These are phyloP conservation scores for Cucurbita moschata DNA, from an alignment of 306 rosid genomes.

Conservation along the genomic window DNA sequence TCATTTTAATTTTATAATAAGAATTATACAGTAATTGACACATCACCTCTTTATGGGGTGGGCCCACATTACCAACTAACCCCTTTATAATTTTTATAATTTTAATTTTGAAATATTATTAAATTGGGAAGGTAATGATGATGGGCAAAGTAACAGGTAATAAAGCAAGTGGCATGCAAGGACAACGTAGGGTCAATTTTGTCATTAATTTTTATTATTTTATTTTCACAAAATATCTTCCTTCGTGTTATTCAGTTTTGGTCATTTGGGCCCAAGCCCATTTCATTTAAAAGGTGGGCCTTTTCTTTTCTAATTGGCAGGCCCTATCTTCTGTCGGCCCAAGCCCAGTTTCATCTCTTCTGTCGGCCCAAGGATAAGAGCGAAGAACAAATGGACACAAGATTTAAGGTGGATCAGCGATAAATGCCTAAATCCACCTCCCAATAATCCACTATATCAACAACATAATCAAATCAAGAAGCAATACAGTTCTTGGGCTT, in stretches of 20 bases:
- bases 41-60: not conserved
- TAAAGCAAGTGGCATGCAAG: constrained; percentile 3
- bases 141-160: not conserved
- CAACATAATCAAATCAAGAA: not conserved
- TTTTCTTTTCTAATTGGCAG: too few species aligned
- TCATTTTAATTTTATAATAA: not conserved
- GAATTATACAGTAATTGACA: not conserved
- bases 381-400: not conserved
- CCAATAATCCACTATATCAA: not conserved
- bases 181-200: not conserved
- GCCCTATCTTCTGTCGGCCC: too few species aligned
- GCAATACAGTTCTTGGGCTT: not conserved
- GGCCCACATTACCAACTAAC: not conserved
- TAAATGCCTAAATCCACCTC: not conserved
- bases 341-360: not conserved
- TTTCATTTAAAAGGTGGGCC: not conserved
- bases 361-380: not conserved
- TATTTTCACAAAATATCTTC: too few species aligned
- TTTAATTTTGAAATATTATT: not conserved
- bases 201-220: too few species aligned
- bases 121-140: constrained; percentile 1
- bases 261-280: not conserved
- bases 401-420: not conserved
- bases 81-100: not conserved
- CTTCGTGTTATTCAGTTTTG: too few species aligned